A percentile compares a stretch with the other conserved stretches of the same genome.
phyloP scores from a whole-genome alignment of 495 filamentous ascomycete species.

The Corynascus novoguineensis region DNA sequence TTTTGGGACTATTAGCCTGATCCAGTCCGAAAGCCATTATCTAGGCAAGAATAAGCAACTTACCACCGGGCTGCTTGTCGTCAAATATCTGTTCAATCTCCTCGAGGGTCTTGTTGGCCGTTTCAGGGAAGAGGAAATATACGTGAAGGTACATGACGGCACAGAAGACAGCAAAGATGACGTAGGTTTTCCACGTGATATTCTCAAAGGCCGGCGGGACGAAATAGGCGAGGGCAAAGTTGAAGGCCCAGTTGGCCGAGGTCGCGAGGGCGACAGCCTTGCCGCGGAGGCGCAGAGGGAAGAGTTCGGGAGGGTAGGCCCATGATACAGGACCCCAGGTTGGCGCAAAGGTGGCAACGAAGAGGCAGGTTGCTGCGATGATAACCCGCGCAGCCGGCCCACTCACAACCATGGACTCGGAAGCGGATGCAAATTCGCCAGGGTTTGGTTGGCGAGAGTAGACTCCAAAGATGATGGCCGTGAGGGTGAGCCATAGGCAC shows the following conservation, averaged over 20 bases:
- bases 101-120: slow-evolving; percentile 73
- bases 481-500: slow-evolving; percentile 63
- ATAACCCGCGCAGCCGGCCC: slow-evolving; percentile 61
- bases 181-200: slow-evolving; percentile 68
- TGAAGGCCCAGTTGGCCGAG: slow-evolving; percentile 71
- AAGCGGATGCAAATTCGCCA: slow-evolving; percentile 33
- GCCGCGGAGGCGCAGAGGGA: slow-evolving; percentile 64
- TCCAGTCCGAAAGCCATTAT: neutral
- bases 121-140: slow-evolving; percentile 82
- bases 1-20: too few relatives aligned
- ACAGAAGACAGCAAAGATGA: slow-evolving; percentile 73
- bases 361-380: slow-evolving; percentile 73
- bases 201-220: slow-evolving; percentile 68
- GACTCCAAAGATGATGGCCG: slow-evolving; percentile 59
- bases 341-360: slow-evolving; percentile 69
- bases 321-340: slow-evolving; percentile 69
- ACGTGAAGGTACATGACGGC: slow-evolving; percentile 65
- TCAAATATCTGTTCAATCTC: slow-evolving; percentile 70
- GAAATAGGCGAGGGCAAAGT: slow-evolving; percentile 75
- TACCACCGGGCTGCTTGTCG: slow-evolving; percentile 27
- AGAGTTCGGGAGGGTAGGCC: slow-evolving; percentile 74
- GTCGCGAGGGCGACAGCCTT: slow-evolving; percentile 71
- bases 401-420: slow-evolving; percentile 46
- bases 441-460: slow-evolving; percentile 38
- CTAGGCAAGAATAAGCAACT: slow-evolving; percentile 1